Base-by-base conservation (phyloP, 805 yeast genomes). In the Candida loeiensis region DNA sequence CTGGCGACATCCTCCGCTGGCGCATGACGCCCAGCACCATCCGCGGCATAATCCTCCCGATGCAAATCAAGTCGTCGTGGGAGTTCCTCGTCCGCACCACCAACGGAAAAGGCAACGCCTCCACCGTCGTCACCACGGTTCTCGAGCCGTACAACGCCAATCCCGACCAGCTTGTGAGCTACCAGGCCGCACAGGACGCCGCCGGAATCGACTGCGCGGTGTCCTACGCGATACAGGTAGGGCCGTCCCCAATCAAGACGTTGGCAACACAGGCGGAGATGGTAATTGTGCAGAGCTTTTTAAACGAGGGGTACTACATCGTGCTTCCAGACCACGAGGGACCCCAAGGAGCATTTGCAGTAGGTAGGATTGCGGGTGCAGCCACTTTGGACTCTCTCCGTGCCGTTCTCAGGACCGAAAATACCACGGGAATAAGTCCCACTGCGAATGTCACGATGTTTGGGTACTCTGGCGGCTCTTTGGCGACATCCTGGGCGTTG, bases 401-500 rank as follows among this genome's bases (percentile, higher is more conserved):
- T 33, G 71, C 59, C 2, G 44, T 55, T 1, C 45, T 64, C 22
- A 28, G 40, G 2, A 35, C 54, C 3, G 46, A 43, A 2, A 40
- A 51, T 17, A 21, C 39, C 16, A 52, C 64, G 1, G 58, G 58
- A 2, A 32, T 59, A 14, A 33, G 40, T 12, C 16, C 48, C 6
- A 47, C 52, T 19, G 58, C 66, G 1, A 35, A 45, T 12, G 43
- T 50, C 13, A 49, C 43, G 2, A 31, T 65, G 26, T 59, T 64
- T 64, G 72, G 72, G 0, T 66, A 61, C 37, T 61, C 67, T 2
- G 72, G 72, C 11, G 71, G 70, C 3, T 51, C 64, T 0, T 40
- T 63, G 20, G 66, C 71, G 8, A 39, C 62, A 11, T 56, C 61
- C 2, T 66, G 71, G 71, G 69, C 69, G 8, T 57, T 64, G 2